phyloP scores from a whole-genome alignment of 1,284 basidiomycete genomes.

The Trametes sp. region DNA sequence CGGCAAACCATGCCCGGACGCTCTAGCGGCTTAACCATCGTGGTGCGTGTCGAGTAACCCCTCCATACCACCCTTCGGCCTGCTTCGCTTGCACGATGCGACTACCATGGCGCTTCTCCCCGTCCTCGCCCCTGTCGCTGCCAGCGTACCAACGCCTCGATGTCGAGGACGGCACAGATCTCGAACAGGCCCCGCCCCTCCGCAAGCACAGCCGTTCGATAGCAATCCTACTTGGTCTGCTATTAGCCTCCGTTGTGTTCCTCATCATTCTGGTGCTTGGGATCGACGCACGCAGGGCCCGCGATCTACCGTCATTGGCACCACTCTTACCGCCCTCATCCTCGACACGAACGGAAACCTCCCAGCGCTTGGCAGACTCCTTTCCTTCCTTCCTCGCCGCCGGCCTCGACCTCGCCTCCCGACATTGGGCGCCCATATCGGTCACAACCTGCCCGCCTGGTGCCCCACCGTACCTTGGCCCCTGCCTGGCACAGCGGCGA shows the following conservation, averaged over 20 bases:
- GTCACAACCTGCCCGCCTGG: conserved; percentile 3
- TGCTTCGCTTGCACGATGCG: background rate
- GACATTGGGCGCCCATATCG: conserved; percentile 2
- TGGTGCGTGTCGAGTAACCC: background rate
- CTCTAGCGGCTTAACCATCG: background rate
- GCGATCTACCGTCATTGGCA: background rate
- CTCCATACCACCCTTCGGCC: background rate
- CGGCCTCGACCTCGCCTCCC: background rate
- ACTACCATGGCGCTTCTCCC: background rate
- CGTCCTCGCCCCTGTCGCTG: too few species aligned
- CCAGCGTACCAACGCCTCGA: background rate
- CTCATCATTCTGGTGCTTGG: background rate
- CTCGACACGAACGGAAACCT: background rate
- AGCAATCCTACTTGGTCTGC: background rate
- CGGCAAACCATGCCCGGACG: background rate
- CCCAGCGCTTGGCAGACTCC: background rate
- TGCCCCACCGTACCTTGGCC: conserved; percentile 9
- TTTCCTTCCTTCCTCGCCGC: background rate
- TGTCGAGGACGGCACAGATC: background rate
- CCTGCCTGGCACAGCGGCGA: conserved; percentile 11
- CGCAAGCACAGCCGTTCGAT: background rate
- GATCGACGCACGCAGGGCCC: background rate
- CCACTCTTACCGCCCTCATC: too few species aligned
- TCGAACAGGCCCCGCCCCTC: background rate
- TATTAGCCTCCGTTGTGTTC: background rate